phyloP scores from a whole-genome alignment of 2,329 filamentous ascomycete genomes.

The Emericellopsis atlantica region DNA sequence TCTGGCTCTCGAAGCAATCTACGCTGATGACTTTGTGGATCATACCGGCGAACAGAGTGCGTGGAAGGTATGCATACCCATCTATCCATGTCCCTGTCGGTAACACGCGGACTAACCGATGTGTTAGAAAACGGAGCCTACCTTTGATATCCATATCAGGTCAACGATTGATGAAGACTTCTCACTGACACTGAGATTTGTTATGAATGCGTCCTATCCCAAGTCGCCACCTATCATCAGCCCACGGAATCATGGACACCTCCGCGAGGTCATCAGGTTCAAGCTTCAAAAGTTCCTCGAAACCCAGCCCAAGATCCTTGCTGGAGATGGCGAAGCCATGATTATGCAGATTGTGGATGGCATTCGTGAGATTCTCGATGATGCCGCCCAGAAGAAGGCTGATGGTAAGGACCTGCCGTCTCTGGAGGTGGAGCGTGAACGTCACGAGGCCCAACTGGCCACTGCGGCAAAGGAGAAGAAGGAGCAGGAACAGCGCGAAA shows the following conservation, averaged over 20 bases:
- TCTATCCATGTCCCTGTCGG: too few relatives aligned
- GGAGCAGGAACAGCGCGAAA: slow-evolving; percentile 38
- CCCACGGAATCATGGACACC: slow-evolving; percentile 48
- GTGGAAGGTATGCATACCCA: slow-evolving; percentile 58
- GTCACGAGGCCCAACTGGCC: slow-evolving; percentile 62
- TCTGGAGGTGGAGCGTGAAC: slow-evolving; percentile 76
- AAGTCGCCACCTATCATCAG: slow-evolving; percentile 66
- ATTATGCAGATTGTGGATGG: slow-evolving; percentile 54
- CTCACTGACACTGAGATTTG: slow-evolving; percentile 59
- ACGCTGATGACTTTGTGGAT: slow-evolving; percentile 74
- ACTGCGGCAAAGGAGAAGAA: slow-evolving; percentile 44
- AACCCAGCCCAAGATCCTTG: slow-evolving; percentile 40
- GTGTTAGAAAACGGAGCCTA: slow-evolving; percentile 61
- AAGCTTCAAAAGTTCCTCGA: slow-evolving; percentile 56
- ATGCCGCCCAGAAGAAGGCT: slow-evolving; percentile 67
- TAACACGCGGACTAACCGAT: too few relatives aligned
- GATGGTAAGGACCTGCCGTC: slow-evolving; percentile 69
- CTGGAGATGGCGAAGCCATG: slow-evolving; percentile 42
- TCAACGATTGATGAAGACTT: slow-evolving; percentile 62
- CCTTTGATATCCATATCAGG: slow-evolving; percentile 70
- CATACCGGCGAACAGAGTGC: slow-evolving; percentile 59
- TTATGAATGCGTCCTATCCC: slow-evolving; percentile 82
- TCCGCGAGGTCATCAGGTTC: slow-evolving; percentile 59
- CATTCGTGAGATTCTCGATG: slow-evolving; percentile 68
- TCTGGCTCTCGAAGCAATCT: slow-evolving; percentile 75